phyloP scores from a whole-genome alignment of 768 basidiomycete species.

The Rhizopogon salebrosus region DNA sequence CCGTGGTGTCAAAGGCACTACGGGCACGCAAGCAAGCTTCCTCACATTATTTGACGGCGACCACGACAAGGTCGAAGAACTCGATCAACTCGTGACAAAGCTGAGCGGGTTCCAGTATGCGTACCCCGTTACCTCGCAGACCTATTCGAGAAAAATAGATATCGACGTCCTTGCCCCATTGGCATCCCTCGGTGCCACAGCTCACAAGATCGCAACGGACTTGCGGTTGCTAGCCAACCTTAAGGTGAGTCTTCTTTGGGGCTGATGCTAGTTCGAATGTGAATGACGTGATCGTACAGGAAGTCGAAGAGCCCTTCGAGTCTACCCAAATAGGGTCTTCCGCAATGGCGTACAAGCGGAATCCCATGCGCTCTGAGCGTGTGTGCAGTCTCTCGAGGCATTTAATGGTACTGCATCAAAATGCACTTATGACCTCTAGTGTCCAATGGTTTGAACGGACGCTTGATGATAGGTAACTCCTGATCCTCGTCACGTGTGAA shows the following conservation, averaged over 20 bases:
- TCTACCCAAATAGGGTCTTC: constrained; percentile 96
- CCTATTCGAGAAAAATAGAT: constrained; percentile 97
- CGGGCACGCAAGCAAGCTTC: constrained; percentile 97
- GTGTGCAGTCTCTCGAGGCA: constrained; percentile 96
- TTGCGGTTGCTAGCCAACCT: constrained; percentile 90
- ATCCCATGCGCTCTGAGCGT: constrained; percentile 98
- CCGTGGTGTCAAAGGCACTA: constrained; percentile 98
- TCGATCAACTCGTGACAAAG: constrained; percentile 85
- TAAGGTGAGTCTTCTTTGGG: constrained; percentile 46
- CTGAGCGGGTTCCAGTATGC: constrained; percentile 91
- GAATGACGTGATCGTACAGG: constrained; percentile 38
- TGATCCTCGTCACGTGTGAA: not conserved
- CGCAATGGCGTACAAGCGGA: constrained; percentile 99
- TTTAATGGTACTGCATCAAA: constrained; percentile 93
- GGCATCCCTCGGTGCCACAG: constrained; percentile 88
- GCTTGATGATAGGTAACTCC: constrained; percentile 80
- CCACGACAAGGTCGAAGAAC: constrained; percentile 89
- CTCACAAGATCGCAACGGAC: constrained; percentile 97
- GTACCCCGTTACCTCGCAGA: constrained; percentile 98
- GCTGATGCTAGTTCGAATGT: not conserved
- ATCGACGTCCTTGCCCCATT: constrained; percentile 87
- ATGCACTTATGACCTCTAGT: constrained; percentile 89
- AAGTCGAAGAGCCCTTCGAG: constrained; percentile 98
- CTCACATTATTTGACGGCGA: constrained; percentile 91
- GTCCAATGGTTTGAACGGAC: constrained; percentile 99